Conservation (phyloP, 306 rosid genomes). For the Begonia masoniana region DNA sequence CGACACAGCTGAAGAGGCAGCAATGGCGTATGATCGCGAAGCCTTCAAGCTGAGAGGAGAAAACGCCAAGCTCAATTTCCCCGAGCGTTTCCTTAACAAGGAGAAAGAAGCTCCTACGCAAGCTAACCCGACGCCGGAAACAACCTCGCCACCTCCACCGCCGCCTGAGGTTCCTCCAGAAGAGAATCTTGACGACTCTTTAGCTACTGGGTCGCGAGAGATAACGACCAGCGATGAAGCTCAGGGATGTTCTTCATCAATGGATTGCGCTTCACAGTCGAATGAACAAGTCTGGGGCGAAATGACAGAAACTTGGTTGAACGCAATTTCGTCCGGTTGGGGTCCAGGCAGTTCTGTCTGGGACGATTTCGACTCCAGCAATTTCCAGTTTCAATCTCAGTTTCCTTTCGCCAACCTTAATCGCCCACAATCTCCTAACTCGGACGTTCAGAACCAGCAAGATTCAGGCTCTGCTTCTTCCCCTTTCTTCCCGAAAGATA, state of each 20-base stretch:
- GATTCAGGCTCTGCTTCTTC: slow-evolving; percentile 29
- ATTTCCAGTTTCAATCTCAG: slow-evolving; percentile 39
- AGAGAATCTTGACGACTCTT: slow-evolving; percentile 27
- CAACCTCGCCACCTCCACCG: slow-evolving; percentile 4
- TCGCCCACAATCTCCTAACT: slow-evolving; percentile 5
- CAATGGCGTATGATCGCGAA: slow-evolving; percentile 93
- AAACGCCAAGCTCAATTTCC: slow-evolving; percentile 89
- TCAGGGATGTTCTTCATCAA: slow-evolving; percentile 6
- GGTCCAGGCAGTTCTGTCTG: slow-evolving; percentile 91
- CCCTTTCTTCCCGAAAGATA: slow-evolving; percentile 40
- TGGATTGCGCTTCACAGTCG: slow-evolving; percentile 20
- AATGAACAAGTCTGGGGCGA: slow-evolving; percentile 77
- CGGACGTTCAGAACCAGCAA: slow-evolving; percentile 18
- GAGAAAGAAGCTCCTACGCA: slow-evolving; percentile 9
- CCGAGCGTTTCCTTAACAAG: slow-evolving; percentile 54
- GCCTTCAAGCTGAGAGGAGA: slow-evolving; percentile 87
- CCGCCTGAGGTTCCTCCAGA: slow-evolving; percentile 6
- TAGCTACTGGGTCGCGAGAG: slow-evolving; percentile 37
- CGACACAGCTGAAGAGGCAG: slow-evolving; percentile 96
- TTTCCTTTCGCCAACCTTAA: slow-evolving; percentile 19
- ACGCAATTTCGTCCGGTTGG: slow-evolving; percentile 74
- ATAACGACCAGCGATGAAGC: slow-evolving; percentile 22
- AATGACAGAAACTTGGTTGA: slow-evolving; percentile 73
- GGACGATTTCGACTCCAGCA: slow-evolving; percentile 71
- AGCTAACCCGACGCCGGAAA: slow-evolving; percentile 1